phyloP scores from a whole-genome alignment of 306 rosid species.

The Crotalaria pallida region DNA sequence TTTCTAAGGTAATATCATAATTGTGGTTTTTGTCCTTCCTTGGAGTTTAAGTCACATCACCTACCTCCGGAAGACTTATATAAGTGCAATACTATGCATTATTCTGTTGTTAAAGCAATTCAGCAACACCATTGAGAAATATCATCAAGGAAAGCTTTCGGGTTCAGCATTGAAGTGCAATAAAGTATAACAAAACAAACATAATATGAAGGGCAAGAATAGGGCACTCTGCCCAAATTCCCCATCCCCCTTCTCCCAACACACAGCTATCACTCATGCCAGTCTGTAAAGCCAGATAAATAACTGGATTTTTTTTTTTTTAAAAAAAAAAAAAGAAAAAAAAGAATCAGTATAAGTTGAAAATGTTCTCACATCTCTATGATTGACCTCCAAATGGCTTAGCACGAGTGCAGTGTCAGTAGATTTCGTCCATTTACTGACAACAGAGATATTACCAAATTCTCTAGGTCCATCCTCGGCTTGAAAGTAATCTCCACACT shows the following conservation, averaged over 20 bases:
- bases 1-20: not conserved
- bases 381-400: conserved; percentile 69
- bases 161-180: not conserved
- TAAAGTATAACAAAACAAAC: not conserved
- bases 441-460: conserved; percentile 63
- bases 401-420: conserved; percentile 57
- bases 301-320: not conserved
- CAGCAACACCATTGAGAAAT: not conserved
- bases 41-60: not conserved
- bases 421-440: conserved; percentile 58
- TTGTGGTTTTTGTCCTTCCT: not conserved
- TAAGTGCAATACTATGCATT: not conserved
- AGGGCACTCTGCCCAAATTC: not conserved
- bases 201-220: not conserved
- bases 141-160: not conserved
- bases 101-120: not conserved
- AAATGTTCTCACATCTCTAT: conserved; percentile 53
- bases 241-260: not conserved
- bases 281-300: conserved; percentile 16
- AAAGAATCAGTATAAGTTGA: not conserved
- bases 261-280: not conserved
- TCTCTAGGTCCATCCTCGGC: conserved; percentile 89
- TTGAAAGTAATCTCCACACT: conserved; percentile 92
- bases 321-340: no score
- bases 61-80: not conserved